Conservation (phyloP, 208 protist genomes). For the Lotmaria passim region DNA sequence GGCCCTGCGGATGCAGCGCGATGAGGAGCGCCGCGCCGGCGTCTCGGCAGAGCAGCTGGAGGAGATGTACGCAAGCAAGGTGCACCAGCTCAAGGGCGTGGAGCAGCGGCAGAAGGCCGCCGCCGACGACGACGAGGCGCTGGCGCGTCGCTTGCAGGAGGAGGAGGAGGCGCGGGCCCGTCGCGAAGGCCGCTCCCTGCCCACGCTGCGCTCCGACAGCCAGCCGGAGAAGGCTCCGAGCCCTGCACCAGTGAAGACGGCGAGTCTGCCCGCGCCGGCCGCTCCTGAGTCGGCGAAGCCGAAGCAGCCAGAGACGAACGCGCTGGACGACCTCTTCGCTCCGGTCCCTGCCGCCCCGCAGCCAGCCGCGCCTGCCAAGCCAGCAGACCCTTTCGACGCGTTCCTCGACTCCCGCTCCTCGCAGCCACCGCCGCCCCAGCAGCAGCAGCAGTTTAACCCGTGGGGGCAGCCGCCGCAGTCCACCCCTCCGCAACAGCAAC, state of each 20-base stretch:
- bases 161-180: constrained; percentile 71
- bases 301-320: constrained; percentile 37
- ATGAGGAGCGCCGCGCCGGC: constrained; percentile 81
- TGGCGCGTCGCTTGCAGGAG: constrained; percentile 76
- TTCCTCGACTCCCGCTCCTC: constrained; percentile 44
- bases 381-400: constrained; percentile 62
- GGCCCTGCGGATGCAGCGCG: constrained; percentile 82
- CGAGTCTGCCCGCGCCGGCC: not conserved
- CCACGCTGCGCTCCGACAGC: constrained; percentile 41
- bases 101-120: constrained; percentile 25
- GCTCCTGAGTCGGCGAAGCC: constrained; percentile 36
- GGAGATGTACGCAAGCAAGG: constrained; percentile 71
- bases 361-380: constrained; percentile 22
- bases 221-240: constrained; percentile 7
- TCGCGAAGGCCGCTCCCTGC: constrained; percentile 37
- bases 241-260: constrained; percentile 20
- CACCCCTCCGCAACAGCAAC: constrained; percentile 6
- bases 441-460: constrained; percentile 18
- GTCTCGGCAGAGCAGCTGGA: constrained; percentile 68
- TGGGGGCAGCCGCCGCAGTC: constrained; percentile 15
- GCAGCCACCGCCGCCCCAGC: constrained; percentile 16
- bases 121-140: constrained; percentile 62
- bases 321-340: constrained; percentile 81
- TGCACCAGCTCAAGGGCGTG: constrained; percentile 29
- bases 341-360: constrained; percentile 28